A percentile compares a stretch with the other conserved stretches of the same genome.
These are phyloP conservation scores for Usnea hakonensis DNA, from an alignment of 495 filamentous ascomycete species.

Conservation along the genomic window DNA sequence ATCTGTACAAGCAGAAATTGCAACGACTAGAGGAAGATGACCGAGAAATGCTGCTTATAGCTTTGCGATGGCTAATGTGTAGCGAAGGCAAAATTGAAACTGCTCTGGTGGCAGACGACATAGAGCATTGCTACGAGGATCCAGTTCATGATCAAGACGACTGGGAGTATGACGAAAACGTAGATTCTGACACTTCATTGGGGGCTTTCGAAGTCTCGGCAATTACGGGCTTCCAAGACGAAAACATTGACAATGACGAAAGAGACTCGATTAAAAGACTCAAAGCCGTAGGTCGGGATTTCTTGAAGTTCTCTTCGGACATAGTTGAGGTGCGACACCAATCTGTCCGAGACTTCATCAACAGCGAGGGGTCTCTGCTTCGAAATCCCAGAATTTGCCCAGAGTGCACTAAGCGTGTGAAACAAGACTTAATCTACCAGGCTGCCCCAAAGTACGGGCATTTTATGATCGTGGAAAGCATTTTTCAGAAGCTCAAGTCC, in stretches of 20 bases:
- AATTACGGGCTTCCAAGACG: not conserved
- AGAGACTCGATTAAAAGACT: not conserved
- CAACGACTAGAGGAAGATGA: too few relatives aligned
- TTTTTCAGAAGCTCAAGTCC: not conserved
- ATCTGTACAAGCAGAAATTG: too few relatives aligned
- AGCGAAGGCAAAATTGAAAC: too few relatives aligned
- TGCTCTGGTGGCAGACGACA: too few relatives aligned
- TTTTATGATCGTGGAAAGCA: not conserved
- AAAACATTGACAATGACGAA: not conserved
- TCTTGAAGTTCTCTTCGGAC: not conserved
- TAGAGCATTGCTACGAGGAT: too few relatives aligned
- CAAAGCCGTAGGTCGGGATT: not conserved
- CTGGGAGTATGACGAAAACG: not conserved
- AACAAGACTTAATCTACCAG: not conserved
- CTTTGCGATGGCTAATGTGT: too few relatives aligned
- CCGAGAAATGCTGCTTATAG: too few relatives aligned
- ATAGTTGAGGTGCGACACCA: not conserved
- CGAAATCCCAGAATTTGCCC: not conserved
- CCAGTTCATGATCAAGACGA: too few relatives aligned
- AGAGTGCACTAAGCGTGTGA: not conserved
- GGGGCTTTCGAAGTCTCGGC: not conserved
- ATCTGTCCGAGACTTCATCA: not conserved
- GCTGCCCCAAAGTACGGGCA: not conserved
- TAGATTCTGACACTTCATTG: not conserved
- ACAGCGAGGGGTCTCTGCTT: not conserved